A percentile compares a stretch with the other conserved stretches of the same genome.
Evolutionary conservation across 2,329 filamentous ascomycete species (phyloP).

Genomic region (Trichoderma atroviride): DNA sequence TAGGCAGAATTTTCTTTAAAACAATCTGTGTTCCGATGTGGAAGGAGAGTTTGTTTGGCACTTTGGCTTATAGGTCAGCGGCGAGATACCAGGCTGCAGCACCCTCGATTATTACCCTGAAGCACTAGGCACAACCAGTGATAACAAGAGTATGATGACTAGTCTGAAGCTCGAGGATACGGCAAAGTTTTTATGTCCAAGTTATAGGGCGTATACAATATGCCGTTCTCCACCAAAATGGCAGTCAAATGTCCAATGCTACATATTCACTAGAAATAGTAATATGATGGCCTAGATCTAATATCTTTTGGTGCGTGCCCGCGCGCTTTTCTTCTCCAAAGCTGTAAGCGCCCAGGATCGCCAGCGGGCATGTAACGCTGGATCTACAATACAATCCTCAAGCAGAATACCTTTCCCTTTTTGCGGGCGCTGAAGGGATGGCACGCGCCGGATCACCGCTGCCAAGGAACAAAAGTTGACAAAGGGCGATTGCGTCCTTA

Average conservation of each 20-base stretch:
- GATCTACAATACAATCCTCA: background rate
- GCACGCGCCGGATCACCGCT: background rate
- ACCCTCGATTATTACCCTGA: background rate
- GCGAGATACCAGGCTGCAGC: background rate
- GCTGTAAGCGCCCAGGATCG: background rate
- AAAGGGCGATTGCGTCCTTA: background rate
- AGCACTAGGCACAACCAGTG: background rate
- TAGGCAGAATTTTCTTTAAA: background rate
- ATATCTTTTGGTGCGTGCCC: background rate
- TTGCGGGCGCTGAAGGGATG: background rate
- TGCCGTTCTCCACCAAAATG: background rate
- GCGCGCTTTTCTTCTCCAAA: background rate
- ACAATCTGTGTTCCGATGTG: background rate
- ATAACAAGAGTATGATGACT: background rate
- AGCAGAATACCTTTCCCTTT: background rate
- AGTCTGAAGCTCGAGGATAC: background rate
- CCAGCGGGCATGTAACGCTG: background rate
- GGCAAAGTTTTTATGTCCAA: background rate
- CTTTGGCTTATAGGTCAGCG: background rate
- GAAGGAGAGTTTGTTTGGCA: background rate
- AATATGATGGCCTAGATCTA: background rate
- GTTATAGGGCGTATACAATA: background rate
- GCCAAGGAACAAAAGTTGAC: background rate
- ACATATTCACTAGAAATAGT: background rate
- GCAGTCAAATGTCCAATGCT: background rate